Evolutionary conservation across 2,329 filamentous ascomycete species (phyloP).

Genomic region (Conoideocrella luteorostrata): DNA sequence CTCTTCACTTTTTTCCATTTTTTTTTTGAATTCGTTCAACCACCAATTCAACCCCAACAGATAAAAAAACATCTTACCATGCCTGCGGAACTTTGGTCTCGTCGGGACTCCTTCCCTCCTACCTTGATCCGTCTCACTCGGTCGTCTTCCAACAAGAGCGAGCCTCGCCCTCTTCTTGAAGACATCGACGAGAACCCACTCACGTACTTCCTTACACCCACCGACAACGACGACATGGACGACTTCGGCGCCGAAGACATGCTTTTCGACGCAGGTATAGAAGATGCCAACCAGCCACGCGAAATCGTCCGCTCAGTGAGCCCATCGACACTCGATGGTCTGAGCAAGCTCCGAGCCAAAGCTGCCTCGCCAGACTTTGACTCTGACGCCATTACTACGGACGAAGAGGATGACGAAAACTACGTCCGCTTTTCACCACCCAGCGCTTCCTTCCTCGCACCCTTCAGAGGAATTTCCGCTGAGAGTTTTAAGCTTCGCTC

Average conservation of each 20-base stretch:
- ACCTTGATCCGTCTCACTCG: slow-evolving; percentile 42
- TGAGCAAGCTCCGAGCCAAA: slow-evolving; percentile 35
- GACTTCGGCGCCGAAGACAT: slow-evolving; percentile 37
- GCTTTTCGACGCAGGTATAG: slow-evolving; percentile 53
- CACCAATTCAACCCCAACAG: background rate
- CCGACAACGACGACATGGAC: slow-evolving; percentile 31
- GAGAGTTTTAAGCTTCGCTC: slow-evolving; percentile 25
- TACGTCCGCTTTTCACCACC: slow-evolving; percentile 43
- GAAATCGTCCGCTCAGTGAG: slow-evolving; percentile 48
- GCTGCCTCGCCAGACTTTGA: slow-evolving; percentile 30
- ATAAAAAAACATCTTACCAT: slow-evolving; percentile 19
- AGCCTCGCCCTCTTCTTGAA: slow-evolving; percentile 37
- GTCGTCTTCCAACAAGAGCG: slow-evolving; percentile 23
- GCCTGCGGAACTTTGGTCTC: slow-evolving; percentile 28
- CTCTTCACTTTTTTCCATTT: background rate
- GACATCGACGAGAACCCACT: slow-evolving; percentile 48
- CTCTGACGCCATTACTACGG: slow-evolving; percentile 36
- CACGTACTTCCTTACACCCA: slow-evolving; percentile 49
- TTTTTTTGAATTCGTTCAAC: background rate
- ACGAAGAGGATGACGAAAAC: slow-evolving; percentile 43
- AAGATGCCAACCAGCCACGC: slow-evolving; percentile 38
- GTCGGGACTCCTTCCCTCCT: slow-evolving; percentile 45
- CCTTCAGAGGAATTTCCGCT: slow-evolving; percentile 36
- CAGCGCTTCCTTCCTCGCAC: slow-evolving; percentile 30
- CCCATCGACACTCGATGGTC: slow-evolving; percentile 48